Base-by-base conservation (phyloP, 805 yeast species). In the Schwanniomyces pseudopolymorphus region DNA sequence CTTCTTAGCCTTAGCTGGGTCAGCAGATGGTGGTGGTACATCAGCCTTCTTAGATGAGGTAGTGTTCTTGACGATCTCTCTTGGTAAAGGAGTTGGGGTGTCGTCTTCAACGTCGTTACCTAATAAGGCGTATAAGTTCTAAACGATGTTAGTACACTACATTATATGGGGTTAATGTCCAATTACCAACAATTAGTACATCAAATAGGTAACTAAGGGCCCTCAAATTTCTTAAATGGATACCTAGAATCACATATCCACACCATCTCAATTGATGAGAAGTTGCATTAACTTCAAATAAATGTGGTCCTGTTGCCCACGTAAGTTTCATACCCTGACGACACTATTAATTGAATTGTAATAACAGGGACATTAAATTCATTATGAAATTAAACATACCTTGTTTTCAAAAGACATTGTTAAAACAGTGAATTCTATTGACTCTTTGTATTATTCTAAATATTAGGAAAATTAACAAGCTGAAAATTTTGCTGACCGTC, bases 31-130 rank as follows among this genome's bases (percentile, higher is more conserved):
- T 63, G 94, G 91, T 50, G 94, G 82, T 51, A 75, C 83, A 66
- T 88, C 96, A 51, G 83, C 70, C 80, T 91, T 91, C 82, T 87
- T 89, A 64, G 94, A 84, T 52, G 96, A 83, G 59, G 92, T 84
- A 72, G 73, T 72, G 77, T 83, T 80, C 82, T 85, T 89, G 67
- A 86, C 94, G 55, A 87, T 68, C 72, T 87, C 95, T 77, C 74
- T 85, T 57, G 79, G 69, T 31, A 75, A 66, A 46, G 70, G 67
- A 53, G 80, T 81, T 46, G 75, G 75, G 64, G 76, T 80, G 61
- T 82, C 86, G 72, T 85, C 95, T 68, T 87, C 91, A 61, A 87
- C 88, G 78, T 88, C 96, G 83, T 88, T 87, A 70, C 87, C 94
- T 77, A 87, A 79, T 72, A 87, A 80, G 72, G 81, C 87, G 73